Evolutionary conservation across 768 basidiomycete genomes (phyloP), one percentile per base, ranked within the genome.

Genomic region (Chalciporus sphaerocephalus): DNA sequence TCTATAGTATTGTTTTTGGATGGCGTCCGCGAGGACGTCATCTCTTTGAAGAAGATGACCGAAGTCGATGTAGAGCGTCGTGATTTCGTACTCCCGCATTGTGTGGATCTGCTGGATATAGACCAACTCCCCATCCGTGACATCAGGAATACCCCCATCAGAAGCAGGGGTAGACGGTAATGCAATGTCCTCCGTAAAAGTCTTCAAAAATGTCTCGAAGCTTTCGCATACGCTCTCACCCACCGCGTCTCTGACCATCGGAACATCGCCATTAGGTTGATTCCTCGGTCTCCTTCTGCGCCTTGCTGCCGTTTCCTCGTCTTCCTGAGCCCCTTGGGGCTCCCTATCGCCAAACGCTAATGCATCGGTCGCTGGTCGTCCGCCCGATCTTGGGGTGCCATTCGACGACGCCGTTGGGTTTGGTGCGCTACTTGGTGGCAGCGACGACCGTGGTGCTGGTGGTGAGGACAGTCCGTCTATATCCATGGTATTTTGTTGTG

Each of bases 11-110:
- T 96, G 92, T 50, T 83, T 87, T 53, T 88, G 85, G 48, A 99
- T 91, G 2, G 95, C 95, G 53, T 89, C 81, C 0, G 95, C 94
- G 16, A 98, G 85, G 5, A 93, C 85, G 52, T 96, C 93, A 62
- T 98, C 94, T 43, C 83, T 79, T 61, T 87, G 82, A 21, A 96
- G 78, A 27, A 98, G 76, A 63, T 99, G 93, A 9, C 82, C 79
- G 49, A 87, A 98, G 71, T 98, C 94, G 67, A 99, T 86, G 61
- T 97, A 99, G 61, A 99, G 85, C 0, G 95, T 98, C 8, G 92
- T 91, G 42, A 96, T 75, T 61, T 93, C 87, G 63, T 89, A 93
- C 63, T 94, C 90, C 51, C 88, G 85, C 92, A 99, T 92, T 32
- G 83, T 87, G 64, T 89, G 86, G 59, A 99, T 88, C 69, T 97